Percentiles rank a stretch among this genome's conserved stretches.
Evolutionary conservation across 768 basidiomycete genomes (phyloP).

Genomic region (Rhizopogon sp.): DNA sequence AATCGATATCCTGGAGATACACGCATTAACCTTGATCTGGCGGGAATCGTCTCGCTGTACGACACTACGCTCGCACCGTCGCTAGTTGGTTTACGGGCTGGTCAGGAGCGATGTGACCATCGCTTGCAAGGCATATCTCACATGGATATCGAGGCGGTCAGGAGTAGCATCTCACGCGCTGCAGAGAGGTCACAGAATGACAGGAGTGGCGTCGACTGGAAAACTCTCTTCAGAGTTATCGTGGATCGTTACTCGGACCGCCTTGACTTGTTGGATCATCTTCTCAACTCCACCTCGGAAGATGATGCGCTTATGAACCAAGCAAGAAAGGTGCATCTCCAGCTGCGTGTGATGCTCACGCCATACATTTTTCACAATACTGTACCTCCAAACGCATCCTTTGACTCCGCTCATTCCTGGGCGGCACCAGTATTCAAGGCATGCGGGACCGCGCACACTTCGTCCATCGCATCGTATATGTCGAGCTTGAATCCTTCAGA

Average conservation of each 20-base stretch:
- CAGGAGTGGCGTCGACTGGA: slow-evolving; percentile 38
- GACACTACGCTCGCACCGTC: slow-evolving; percentile 19
- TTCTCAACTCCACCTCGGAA: slow-evolving; percentile 22
- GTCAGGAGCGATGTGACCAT: slow-evolving; percentile 19
- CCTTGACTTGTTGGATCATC: slow-evolving; percentile 33
- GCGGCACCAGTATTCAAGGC: slow-evolving; percentile 7
- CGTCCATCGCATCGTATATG: not conserved
- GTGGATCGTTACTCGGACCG: slow-evolving; percentile 37
- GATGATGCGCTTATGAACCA: slow-evolving; percentile 7
- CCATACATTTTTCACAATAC: slow-evolving; percentile 8
- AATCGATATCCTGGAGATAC: slow-evolving; percentile 21
- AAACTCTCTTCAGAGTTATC: slow-evolving; percentile 30
- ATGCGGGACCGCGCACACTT: slow-evolving; percentile 8
- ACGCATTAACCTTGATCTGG: slow-evolving; percentile 18
- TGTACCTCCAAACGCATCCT: not conserved
- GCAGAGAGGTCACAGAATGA: too few relatives aligned
- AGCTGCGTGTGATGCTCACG: slow-evolving; percentile 16
- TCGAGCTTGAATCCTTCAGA: slow-evolving; percentile 11
- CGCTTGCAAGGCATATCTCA: slow-evolving; percentile 8
- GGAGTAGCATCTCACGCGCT: slow-evolving; percentile 1
- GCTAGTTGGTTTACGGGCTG: slow-evolving; percentile 8
- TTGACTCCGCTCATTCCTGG: slow-evolving; percentile 6
- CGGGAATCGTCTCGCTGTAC: slow-evolving; percentile 22
- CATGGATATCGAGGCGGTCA: slow-evolving; percentile 10
- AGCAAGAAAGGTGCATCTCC: slow-evolving; percentile 7